phyloP scores from a whole-genome alignment of 345 rosid species.

The Heritiera fomes region DNA sequence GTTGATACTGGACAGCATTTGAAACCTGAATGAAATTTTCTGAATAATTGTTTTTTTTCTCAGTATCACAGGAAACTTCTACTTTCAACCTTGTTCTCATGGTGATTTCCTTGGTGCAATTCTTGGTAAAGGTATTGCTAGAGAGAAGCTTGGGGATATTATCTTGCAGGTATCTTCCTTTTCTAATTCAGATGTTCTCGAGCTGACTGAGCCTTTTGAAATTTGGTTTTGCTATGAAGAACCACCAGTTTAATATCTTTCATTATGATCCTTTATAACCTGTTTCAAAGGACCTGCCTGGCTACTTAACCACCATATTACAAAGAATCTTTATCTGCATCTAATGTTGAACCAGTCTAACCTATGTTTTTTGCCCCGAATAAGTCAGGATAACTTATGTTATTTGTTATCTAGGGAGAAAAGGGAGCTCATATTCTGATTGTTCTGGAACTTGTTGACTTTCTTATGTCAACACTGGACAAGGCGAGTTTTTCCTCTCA shows the following conservation, averaged over 20 bases:
- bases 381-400: background rate
- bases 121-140: constrained; percentile 84
- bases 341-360: constrained; percentile 1
- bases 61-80: constrained; percentile 80
- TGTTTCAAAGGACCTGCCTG: background rate
- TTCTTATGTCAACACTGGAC: constrained; percentile 68
- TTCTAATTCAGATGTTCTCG: background rate
- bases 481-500: constrained; percentile 47
- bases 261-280: constrained; percentile 6
- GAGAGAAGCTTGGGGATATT: constrained; percentile 91
- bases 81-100: constrained; percentile 78
- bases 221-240: background rate
- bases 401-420: constrained; percentile 55
- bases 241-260: background rate
- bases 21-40: constrained; percentile 17
- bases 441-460: constrained; percentile 87
- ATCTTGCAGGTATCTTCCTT: constrained; percentile 66
- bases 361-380: background rate
- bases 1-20: background rate
- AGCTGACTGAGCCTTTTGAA: background rate
- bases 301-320: background rate
- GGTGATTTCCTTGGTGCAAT: constrained; percentile 94
- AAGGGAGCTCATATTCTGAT: constrained; percentile 83
- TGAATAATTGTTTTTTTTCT: constrained; percentile 21
- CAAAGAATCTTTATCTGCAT: constrained; percentile 5